Base-by-base conservation (phyloP, 805 yeast species). In the Wickerhamiella sergipiensis region DNA sequence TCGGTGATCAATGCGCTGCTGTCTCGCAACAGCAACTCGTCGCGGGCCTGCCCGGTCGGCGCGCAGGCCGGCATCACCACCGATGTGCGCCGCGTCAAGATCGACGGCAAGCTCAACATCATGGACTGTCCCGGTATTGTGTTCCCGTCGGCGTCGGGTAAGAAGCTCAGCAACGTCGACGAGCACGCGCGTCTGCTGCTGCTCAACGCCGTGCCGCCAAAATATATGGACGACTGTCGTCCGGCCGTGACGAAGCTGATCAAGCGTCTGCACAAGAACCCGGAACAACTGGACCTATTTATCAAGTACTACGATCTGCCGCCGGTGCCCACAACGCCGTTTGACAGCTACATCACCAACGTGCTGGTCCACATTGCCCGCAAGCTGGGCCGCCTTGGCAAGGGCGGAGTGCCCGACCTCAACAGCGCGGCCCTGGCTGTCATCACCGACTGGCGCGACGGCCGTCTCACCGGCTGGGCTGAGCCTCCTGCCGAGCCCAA, bases 31-130 rank as follows among this genome's bases (percentile, higher is more conserved):
- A 57, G 63, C 53, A 48, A 50, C 31, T 46, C 75, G 51, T 72
- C 79, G 44, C 79, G 77, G 59, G 90, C 89, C 12, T 92, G 97
- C 65, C 97, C 98, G 15, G 94, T 85, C 31, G 98, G 98, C 48
- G 94, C 94, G 64, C 92, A 85, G 70, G 97, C 98, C 2, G 98
- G 98, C 65, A 92, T 92, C 46, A 90, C 98, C 29, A 89, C 96
- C 0, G 73, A 90, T 2, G 71, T 92, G 65, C 79, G 97, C 69
- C 94, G 88, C 66, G 88, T 90, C 53, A 92, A 90, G 70, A 76
- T 90, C 54, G 98, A 90, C 67, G 83, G 81, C 63, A 88, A 88
- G 67, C 76, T 90, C 59, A 86, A 84, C 67, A 75, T 90, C 57
- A 74, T 90, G 62, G 98, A 90, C 68, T 86, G 96, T 50, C 98